Evolutionary conservation across 306 rosid genomes (phyloP).

Genomic region (Corylus americana): DNA sequence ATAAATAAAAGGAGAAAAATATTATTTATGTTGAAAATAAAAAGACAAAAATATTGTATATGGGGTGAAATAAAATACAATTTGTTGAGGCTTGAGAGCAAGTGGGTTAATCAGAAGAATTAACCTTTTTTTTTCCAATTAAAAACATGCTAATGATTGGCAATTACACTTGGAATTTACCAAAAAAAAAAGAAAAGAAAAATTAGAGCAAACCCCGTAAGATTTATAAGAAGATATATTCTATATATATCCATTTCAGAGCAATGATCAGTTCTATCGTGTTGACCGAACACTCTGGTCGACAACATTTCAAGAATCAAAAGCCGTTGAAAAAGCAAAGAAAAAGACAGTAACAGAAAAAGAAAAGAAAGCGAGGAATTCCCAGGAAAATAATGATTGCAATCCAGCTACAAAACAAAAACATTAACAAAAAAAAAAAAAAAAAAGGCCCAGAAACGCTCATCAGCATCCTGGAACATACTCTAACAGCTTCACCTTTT

Average conservation of each 20-base stretch:
- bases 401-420: constrained; percentile 9
- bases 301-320: constrained; percentile 12
- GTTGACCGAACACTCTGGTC: background rate
- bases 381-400: constrained; percentile 28
- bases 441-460: constrained; percentile 10
- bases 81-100: too few species aligned
- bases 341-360: constrained; percentile 12
- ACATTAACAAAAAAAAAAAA: constrained; percentile 1
- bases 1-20: too few species aligned
- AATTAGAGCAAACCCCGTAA: too few species aligned
- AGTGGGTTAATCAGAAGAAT: too few species aligned
- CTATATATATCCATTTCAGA: background rate
- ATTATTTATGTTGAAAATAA: too few species aligned
- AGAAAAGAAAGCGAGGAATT: background rate
- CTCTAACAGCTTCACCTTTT: constrained; percentile 9
- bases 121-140: too few species aligned
- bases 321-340: constrained; percentile 22
- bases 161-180: too few species aligned
- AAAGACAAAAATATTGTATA: too few species aligned
- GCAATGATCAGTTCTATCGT: background rate
- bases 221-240: too few species aligned
- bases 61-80: too few species aligned
- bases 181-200: too few species aligned
- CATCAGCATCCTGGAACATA: background rate
- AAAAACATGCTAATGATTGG: too few species aligned